Evolutionary conservation across 805 yeast genomes (phyloP).

Genomic region (Sugiyamaella americana): DNA sequence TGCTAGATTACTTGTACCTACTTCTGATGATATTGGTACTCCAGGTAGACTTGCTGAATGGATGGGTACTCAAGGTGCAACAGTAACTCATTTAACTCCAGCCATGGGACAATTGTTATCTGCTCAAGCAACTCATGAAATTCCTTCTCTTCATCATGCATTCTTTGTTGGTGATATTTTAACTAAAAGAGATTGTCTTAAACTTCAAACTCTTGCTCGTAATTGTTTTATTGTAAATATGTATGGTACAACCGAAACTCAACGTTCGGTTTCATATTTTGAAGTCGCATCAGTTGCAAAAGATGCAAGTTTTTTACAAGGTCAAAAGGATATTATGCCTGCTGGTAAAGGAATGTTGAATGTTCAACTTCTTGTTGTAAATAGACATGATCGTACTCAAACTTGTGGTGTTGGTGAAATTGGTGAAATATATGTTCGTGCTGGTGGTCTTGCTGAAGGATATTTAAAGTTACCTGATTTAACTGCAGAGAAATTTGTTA

Average conservation of each 20-base stretch:
- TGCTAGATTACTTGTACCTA: conserved; percentile 87
- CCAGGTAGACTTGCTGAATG: conserved; percentile 97
- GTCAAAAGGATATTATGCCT: conserved; percentile 92
- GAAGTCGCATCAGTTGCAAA: conserved; percentile 69
- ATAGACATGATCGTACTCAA: conserved; percentile 79
- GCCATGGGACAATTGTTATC: conserved; percentile 98
- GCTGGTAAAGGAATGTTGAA: conserved; percentile 98
- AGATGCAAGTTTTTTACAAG: conserved; percentile 68
- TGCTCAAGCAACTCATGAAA: conserved; percentile 87
- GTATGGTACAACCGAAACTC: conserved; percentile 99
- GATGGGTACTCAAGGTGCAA: conserved; percentile 88
- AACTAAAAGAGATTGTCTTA: conserved; percentile 93
- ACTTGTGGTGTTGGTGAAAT: conserved; percentile 98
- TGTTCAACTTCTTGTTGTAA: conserved; percentile 90
- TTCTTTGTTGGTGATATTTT: conserved; percentile 97
- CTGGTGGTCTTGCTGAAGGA: conserved; percentile 96
- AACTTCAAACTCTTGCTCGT: conserved; percentile 86
- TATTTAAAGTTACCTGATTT: conserved; percentile 87
- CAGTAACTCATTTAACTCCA: conserved; percentile 97
- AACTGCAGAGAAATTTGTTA: conserved; percentile 79
- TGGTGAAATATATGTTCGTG: conserved; percentile 97
- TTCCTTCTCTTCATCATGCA: conserved; percentile 86
- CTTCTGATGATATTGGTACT: conserved; percentile 96
- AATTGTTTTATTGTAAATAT: conserved; percentile 89
- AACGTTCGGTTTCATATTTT: conserved; percentile 92